phyloP scores from a whole-genome alignment of 192 early-diverging fungal species.

The Ambispora gerdemannii region DNA sequence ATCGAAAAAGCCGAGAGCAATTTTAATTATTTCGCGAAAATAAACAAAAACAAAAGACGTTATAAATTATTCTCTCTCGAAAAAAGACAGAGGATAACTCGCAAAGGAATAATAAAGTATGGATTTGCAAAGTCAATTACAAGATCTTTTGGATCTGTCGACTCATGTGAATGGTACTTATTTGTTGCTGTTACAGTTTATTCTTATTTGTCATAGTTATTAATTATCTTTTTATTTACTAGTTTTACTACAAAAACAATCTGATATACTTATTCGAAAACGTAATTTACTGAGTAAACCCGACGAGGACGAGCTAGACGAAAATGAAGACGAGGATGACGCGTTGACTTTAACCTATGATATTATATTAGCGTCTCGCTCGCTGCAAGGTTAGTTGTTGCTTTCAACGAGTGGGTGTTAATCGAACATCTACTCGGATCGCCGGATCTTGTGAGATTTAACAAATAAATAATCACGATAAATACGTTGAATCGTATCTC shows the following conservation, averaged over 20 bases:
- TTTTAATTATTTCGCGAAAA: too few species aligned
- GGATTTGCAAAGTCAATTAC: slow-evolving; percentile 31
- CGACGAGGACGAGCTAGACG: slow-evolving; percentile 5
- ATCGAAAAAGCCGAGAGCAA: too few species aligned
- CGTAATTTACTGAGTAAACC: neutral
- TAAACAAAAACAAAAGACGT: too few species aligned
- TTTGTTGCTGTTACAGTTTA: neutral
- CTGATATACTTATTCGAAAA: slow-evolving; percentile 22
- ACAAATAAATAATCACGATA: neutral
- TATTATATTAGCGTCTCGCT: slow-evolving; percentile 15
- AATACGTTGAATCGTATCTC: neutral
- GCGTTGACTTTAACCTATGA: slow-evolving; percentile 1
- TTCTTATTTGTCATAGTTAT: neutral
- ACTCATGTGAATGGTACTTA: slow-evolving; percentile 15
- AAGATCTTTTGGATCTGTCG: slow-evolving; percentile 29
- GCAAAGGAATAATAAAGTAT: too few species aligned
- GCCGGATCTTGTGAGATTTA: neutral
- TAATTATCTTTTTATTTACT: neutral
- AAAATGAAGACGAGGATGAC: slow-evolving; percentile 1
- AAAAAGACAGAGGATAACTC: too few species aligned
- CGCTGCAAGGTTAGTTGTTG: slow-evolving; percentile 15
- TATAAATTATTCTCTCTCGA: too few species aligned
- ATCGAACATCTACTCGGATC: too few species aligned
- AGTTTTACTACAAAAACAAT: slow-evolving; percentile 27
- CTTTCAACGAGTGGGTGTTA: too few species aligned